Percentiles rank a stretch among this genome's conserved stretches.
Conservation (phyloP, 257 asterid species). For the Plantago major region DNA sequence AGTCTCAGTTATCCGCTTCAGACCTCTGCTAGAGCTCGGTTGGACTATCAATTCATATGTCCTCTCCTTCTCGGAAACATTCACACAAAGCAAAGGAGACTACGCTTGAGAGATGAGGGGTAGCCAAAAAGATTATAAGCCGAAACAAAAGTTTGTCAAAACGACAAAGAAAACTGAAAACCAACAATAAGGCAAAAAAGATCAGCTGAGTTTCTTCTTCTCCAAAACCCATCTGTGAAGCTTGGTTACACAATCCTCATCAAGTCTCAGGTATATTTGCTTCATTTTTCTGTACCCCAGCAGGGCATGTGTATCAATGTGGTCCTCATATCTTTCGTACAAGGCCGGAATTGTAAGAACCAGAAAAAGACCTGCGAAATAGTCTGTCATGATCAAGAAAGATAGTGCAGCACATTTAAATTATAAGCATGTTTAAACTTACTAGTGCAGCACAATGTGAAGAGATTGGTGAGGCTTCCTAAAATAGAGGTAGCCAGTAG, state of each 20-base stretch:
- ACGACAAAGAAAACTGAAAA: not conserved
- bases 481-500: constrained; percentile 41
- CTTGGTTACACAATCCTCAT: constrained; percentile 38
- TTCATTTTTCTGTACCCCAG: constrained; percentile 33
- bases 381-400: not conserved
- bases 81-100: too few species aligned
- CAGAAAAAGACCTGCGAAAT: constrained; percentile 45
- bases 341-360: constrained; percentile 70
- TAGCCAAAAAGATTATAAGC: not conserved
- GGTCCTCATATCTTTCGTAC: constrained; percentile 62
- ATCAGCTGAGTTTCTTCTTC: constrained; percentile 58
- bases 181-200: not conserved
- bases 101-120: not conserved
- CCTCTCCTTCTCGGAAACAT: too few species aligned
- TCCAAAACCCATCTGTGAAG: constrained; percentile 47
- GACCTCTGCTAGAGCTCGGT: too few species aligned
- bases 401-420: not conserved
- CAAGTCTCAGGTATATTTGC: constrained; percentile 35
- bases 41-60: too few species aligned
- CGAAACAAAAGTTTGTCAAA: not conserved
- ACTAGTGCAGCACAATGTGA: constrained; percentile 59
- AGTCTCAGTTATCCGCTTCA: too few species aligned
- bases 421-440: constrained; percentile 22
- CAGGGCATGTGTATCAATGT: constrained; percentile 32
- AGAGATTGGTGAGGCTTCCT: constrained; percentile 51